Evolutionary conservation across 1,139 yeast species (phyloP), one percentile per base, ranked within the genome.

Genomic region (Candida neerlandica): DNA sequence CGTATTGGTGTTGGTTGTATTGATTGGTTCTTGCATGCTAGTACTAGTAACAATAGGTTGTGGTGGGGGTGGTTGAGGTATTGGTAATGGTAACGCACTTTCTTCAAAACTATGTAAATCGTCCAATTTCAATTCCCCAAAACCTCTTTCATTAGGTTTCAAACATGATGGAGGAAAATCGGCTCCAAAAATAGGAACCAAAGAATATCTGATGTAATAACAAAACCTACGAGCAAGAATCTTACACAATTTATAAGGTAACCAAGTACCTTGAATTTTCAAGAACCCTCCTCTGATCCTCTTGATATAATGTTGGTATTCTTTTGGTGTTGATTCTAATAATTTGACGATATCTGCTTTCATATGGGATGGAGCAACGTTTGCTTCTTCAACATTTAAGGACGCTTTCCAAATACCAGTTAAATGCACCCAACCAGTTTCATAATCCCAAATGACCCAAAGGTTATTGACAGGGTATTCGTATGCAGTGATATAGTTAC

Each of bases 211-310:
- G 44, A 92, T 87, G 54, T 85, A 81, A 66, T 80, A 90, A 67
- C 96, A 89, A 58, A 91, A 88, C 49, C 88, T 78, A 41, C 82
- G 68, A 4, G 96, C 96, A 48, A 92, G 72, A 29, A 80, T 70
- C 56, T 77, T 77, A 42, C 96, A 92, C 45, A 88, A 74, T 14
- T 78, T 78, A 63, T 71, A 86, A 1, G 97, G 96, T 40, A 91
- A 70, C 97, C 97, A 92, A 4, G 97, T 90, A 1, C 98, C 98
- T 70, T 92, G 98, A 58, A 92, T 89, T 72, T 90, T 91, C 58
- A 92, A 77, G 60, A 85, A 89, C 2, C 97, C 98, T 42, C 98
- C 98, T 49, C 97, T 73, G 18, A 91, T 90, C 45, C 97, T 78
- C 58, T 84, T 82, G 49, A 90, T 81, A 40, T 80, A 80, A 29